Evolutionary conservation across 1,284 basidiomycete species (phyloP).

Genomic region (Athelia sp.): DNA sequence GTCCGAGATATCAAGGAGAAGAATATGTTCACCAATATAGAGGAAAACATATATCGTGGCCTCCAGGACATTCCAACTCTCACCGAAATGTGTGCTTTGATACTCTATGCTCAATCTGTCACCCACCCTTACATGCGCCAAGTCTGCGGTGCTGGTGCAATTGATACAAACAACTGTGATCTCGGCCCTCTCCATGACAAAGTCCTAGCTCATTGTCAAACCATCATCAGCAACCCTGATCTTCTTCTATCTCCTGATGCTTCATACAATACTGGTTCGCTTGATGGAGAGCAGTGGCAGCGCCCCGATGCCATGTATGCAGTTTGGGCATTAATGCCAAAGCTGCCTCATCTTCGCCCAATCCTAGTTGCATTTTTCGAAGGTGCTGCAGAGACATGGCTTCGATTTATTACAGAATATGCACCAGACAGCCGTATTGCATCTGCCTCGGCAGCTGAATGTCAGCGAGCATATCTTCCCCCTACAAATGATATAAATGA

Average conservation of each 20-base stretch:
- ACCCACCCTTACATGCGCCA: not conserved
- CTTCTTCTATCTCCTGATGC: slow-evolving; percentile 11
- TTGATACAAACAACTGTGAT: not conserved
- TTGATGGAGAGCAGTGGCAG: slow-evolving; percentile 21
- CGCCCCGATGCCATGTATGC: slow-evolving; percentile 16
- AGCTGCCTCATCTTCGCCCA: slow-evolving; percentile 9
- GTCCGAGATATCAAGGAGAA: slow-evolving; percentile 21
- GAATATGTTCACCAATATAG: slow-evolving; percentile 19
- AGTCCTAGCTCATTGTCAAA: slow-evolving; percentile 9
- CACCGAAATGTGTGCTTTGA: not conserved
- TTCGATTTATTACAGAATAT: slow-evolving; percentile 14
- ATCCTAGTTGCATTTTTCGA: slow-evolving; percentile 9
- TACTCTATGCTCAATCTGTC: slow-evolving; percentile 2
- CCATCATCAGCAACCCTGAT: slow-evolving; percentile 14
- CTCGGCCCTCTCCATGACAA: slow-evolving; percentile 3
- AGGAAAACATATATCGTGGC: slow-evolving; percentile 23
- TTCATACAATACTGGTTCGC: slow-evolving; percentile 6
- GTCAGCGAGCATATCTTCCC: slow-evolving; percentile 9
- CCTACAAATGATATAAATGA: slow-evolving; percentile 20
- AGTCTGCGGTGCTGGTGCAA: slow-evolving; percentile 1
- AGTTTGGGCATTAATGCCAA: slow-evolving; percentile 5
- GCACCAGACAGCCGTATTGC: slow-evolving; percentile 5
- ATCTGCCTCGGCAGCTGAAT: slow-evolving; percentile 3
- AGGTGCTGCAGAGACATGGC: slow-evolving; percentile 19
- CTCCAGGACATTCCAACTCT: slow-evolving; percentile 12